A percentile compares a stretch with the other conserved stretches of the same genome.
These are phyloP conservation scores for Geranomyces michiganensis DNA, from an alignment of 192 early-diverging fungal genomes.

Conservation along the genomic window DNA sequence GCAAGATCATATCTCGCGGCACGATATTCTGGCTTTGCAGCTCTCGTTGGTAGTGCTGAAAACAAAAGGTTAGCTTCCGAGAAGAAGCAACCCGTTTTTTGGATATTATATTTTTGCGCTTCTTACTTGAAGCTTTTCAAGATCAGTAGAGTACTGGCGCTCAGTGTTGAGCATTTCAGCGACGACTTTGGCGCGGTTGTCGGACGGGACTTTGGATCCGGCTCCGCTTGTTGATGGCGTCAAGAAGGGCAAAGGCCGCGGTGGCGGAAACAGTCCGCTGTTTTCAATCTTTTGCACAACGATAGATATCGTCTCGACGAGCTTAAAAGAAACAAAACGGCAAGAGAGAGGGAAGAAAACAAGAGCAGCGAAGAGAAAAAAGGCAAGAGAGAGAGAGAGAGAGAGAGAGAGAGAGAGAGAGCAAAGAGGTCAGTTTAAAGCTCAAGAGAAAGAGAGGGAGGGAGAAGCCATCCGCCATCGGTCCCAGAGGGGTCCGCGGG, in stretches of 20 bases:
- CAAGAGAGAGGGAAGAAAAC: neutral
- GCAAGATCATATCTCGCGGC: constrained; percentile 74
- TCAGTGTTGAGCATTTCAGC: constrained; percentile 93
- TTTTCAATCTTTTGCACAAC: constrained; percentile 80
- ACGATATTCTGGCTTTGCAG: constrained; percentile 61
- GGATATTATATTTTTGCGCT: too few species aligned
- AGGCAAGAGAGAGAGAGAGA: too few species aligned
- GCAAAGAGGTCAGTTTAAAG: too few species aligned
- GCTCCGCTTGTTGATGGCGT: constrained; percentile 21
- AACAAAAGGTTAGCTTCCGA: constrained; percentile 3
- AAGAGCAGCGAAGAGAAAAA: neutral
- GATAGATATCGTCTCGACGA: constrained; percentile 75
- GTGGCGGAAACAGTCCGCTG: constrained; percentile 59
- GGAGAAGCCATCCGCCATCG: too few species aligned
- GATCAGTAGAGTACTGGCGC: constrained; percentile 84
- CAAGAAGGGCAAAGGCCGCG: constrained; percentile 48
- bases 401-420: too few species aligned
- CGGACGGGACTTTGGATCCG: constrained; percentile 57
- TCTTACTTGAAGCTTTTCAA: constrained; percentile 79
- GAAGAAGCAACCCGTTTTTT: too few species aligned
- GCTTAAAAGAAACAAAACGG: constrained; percentile 2
- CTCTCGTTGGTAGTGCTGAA: constrained; percentile 45
- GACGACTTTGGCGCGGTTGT: constrained; percentile 86
- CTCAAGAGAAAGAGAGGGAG: too few species aligned
- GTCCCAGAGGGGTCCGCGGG: too few species aligned